Conservation (phyloP, 305 asterid genomes). For the Salvia sclarea region DNA sequence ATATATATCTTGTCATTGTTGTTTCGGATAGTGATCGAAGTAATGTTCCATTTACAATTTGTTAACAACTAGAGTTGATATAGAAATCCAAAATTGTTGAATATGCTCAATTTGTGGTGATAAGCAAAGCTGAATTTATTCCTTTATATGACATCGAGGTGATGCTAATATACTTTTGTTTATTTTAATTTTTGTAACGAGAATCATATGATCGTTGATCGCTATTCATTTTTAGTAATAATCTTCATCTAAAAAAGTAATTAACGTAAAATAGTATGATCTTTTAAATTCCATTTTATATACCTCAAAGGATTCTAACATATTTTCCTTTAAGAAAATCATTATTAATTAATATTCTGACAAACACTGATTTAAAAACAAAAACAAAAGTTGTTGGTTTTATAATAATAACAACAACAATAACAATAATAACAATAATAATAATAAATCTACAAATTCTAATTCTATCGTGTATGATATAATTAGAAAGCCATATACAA, state of each 20-base stretch:
- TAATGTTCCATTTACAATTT: background rate
- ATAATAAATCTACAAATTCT: no score
- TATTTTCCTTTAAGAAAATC: no score
- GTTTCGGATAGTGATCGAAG: slow-evolving; percentile 5
- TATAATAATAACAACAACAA: no score
- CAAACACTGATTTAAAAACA: no score
- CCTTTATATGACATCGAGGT: slow-evolving; percentile 1
- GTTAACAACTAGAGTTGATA: slow-evolving; percentile 11
- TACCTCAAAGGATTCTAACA: no score
- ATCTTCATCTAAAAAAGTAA: background rate
- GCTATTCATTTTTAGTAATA: background rate
- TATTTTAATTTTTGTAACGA: background rate
- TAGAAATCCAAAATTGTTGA: slow-evolving; percentile 32
- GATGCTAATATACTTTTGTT: background rate
- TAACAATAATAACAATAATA: no score
- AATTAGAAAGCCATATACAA: no score
- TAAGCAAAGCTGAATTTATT: slow-evolving; percentile 29
- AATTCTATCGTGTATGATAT: no score
- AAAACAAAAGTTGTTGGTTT: no score
- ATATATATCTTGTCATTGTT: slow-evolving; percentile 18
- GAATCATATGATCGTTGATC: background rate
- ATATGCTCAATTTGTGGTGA: slow-evolving; percentile 36
- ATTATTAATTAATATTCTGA: no score
- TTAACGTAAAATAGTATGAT: background rate
- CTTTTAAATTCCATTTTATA: no score